Evolutionary conservation across 1,284 basidiomycete genomes (phyloP), one percentile per base, ranked within the genome.

Genomic region (Leccinum fuscescens): DNA sequence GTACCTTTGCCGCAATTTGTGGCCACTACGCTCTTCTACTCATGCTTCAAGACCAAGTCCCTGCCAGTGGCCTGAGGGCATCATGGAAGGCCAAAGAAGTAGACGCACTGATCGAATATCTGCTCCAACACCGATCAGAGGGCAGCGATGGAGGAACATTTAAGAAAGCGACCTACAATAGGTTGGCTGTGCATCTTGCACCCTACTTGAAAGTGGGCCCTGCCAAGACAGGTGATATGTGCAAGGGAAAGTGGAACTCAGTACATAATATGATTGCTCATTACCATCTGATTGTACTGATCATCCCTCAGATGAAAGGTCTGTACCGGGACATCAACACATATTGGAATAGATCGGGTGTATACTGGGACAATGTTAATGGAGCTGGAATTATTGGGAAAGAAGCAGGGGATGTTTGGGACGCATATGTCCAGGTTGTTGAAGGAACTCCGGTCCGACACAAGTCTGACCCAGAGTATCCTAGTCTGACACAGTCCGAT

Each of bases 71-170:
- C 27, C 27, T 27, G 0, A 37, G 39, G n/a, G 39, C 39, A 8
- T n/a, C 39, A 42, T 42, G n/a, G 39, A 42, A 42, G 39, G n/a
- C 8, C 4, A 4, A 15, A 42, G 39, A 42, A 17, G n/a, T 17
- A 4, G 39, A 42, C 2, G 8, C 0, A 0, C 7, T 42, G 4
- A 9, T 42, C 1, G 0, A 17, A 5, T 42, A n/a, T 42, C 9
- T 31, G 29, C 29, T 17, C 42, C 39, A 42, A 42, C 39, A 42
- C 39, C 0, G 3, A 42, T 15, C 1, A 42, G 39, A 15, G n/a
- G 39, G 39, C 4, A 0, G n/a, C 1, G 4, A 42, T 42, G 4
- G 0, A 17, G 39, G 8, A 42, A n/a, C n/a, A 3, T 42, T 42
- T 9, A 9, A 42, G 39, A 42, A 9, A 4, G 9, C 1, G 4